These are phyloP conservation scores for Acorus calamus DNA, from an alignment of 106 monocot species.

Conservation along the genomic window DNA sequence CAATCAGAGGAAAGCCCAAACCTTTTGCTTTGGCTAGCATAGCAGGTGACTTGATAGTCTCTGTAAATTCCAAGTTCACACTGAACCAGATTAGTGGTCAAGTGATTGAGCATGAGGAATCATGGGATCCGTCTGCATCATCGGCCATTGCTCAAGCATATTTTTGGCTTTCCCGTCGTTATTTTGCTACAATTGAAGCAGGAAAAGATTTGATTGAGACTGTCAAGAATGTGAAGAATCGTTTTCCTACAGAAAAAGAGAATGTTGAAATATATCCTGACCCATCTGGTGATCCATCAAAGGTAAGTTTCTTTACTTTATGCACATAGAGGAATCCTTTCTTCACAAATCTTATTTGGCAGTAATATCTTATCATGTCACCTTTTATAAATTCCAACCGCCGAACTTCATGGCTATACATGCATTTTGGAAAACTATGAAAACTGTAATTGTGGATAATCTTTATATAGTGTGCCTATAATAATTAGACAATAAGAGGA, in stretches of 20 bases:
- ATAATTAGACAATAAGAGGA: no score
- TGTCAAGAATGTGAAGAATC: conserved; percentile 32
- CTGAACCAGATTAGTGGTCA: conserved; percentile 98
- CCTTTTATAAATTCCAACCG: no score
- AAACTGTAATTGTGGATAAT: no score
- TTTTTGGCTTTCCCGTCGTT: conserved; percentile 67
- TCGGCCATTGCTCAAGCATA: conserved; percentile 53
- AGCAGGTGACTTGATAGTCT: conserved; percentile 51
- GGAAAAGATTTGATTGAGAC: conserved; percentile 68
- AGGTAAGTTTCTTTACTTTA: conserved; percentile 31
- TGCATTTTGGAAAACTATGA: no score
- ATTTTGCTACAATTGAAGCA: conserved; percentile 51
- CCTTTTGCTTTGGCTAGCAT: conserved; percentile 29
- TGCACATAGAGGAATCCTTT: no score
- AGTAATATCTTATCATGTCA: no score
- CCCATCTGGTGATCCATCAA: conserved; percentile 75
- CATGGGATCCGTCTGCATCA: conserved; percentile 77
- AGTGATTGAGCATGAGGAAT: conserved; percentile 79
- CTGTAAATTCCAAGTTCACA: conserved; percentile 47
- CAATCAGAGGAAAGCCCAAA: conserved; percentile 67
- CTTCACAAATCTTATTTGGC: no score
- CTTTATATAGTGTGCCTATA: no score
- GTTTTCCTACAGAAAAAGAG: conserved; percentile 40
- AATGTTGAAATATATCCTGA: conserved; percentile 63
- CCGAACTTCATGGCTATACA: no score